phyloP scores from a whole-genome alignment of 768 basidiomycete species.

The Auriculariales sp. region DNA sequence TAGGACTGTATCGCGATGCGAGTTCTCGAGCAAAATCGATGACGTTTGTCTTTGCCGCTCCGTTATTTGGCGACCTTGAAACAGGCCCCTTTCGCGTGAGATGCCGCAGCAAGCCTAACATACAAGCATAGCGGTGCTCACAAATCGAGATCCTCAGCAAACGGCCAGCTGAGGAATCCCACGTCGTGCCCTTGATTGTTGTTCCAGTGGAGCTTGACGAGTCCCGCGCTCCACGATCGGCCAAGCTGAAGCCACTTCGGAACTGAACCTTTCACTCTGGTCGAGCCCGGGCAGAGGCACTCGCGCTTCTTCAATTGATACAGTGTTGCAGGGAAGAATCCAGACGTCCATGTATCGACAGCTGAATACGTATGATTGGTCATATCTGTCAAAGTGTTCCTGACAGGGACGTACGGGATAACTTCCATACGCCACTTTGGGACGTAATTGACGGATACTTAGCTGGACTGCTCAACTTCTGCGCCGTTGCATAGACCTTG shows the following conservation, averaged over 20 bases:
- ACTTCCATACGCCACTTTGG: slow-evolving; percentile 9
- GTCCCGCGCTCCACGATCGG: slow-evolving; percentile 32
- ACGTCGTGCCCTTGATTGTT: slow-evolving; percentile 50
- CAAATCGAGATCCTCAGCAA: slow-evolving; percentile 32
- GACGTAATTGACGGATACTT: slow-evolving; percentile 48
- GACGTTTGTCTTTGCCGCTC: slow-evolving; percentile 39
- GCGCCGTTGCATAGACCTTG: slow-evolving; percentile 42
- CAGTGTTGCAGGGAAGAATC: slow-evolving; percentile 47
- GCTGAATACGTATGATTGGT: too few relatives aligned
- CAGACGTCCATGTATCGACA: slow-evolving; percentile 49
- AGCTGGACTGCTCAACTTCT: slow-evolving; percentile 25
- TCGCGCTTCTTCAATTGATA: slow-evolving; percentile 46
- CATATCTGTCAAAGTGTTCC: too few relatives aligned
- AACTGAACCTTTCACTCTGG: slow-evolving; percentile 20
- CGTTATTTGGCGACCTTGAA: slow-evolving; percentile 24
- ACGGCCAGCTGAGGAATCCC: slow-evolving; percentile 58
- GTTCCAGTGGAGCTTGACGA: slow-evolving; percentile 32
- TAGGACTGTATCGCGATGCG: slow-evolving; percentile 40
- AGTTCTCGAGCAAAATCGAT: slow-evolving; percentile 43
- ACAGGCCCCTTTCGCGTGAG: slow-evolving; percentile 32
- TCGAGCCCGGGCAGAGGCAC: slow-evolving; percentile 27
- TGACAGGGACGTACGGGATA: slow-evolving; percentile 7
- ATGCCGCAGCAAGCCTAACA: background rate
- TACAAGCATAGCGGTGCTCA: too few relatives aligned
- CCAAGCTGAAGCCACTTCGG: slow-evolving; percentile 45